Conservation (phyloP, 371 early-diverging fungal genomes). For the Ordospora pajunii region DNA sequence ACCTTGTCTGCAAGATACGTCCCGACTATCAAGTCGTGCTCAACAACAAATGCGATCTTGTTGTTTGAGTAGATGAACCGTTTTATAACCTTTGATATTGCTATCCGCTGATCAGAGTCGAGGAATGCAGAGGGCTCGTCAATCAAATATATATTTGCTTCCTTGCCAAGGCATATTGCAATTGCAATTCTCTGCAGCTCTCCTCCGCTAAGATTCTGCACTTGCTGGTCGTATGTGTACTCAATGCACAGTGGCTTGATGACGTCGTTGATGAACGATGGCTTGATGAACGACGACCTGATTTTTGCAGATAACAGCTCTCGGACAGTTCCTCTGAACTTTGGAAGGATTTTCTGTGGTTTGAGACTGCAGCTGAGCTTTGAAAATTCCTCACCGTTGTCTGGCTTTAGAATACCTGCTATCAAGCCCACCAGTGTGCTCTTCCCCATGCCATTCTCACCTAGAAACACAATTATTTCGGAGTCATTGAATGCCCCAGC, state of each 20-base stretch:
- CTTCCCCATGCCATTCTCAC: constrained; percentile 99
- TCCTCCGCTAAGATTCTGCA: constrained; percentile 84
- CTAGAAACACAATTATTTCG: constrained; percentile 95
- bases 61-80: constrained; percentile 87
- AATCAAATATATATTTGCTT: constrained; percentile 93
- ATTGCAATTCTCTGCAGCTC: constrained; percentile 98
- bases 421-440: constrained; percentile 91
- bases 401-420: constrained; percentile 74
- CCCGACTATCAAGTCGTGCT: constrained; percentile 99
- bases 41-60: constrained; percentile 95
- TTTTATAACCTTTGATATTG: constrained; percentile 96
- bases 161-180: constrained; percentile 78
- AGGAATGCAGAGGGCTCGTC: constrained; percentile 99
- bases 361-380: constrained; percentile 76
- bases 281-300: constrained; percentile 75
- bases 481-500: constrained; percentile 84
- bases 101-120: constrained; percentile 98
- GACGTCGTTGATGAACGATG: constrained; percentile 91
- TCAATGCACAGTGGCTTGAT: constrained; percentile 88
- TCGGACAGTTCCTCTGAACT: constrained; percentile 79
- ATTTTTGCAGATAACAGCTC: constrained; percentile 85
- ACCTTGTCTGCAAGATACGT: constrained; percentile 98
- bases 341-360: constrained; percentile 95
- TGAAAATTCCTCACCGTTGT: constrained; percentile 67
- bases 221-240: constrained; percentile 79